phyloP scores from a whole-genome alignment of 139 green algal species.

The Micractinium conductrix region DNA sequence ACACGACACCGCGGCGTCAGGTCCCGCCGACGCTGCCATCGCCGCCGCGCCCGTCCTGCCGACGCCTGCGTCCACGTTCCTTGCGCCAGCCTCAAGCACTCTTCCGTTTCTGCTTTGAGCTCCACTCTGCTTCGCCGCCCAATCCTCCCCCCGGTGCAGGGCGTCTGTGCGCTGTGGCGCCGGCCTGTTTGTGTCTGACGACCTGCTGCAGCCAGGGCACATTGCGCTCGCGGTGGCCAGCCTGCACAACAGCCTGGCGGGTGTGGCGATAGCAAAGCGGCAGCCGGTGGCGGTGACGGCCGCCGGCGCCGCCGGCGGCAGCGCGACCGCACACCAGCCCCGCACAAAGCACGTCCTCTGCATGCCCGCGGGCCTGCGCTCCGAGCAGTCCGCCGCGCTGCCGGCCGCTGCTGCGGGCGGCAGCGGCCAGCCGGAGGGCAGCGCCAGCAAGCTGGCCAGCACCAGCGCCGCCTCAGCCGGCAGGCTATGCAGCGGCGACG shows the following conservation, averaged over 20 bases:
- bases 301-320: background rate
- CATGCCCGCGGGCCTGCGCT: conserved; percentile 7
- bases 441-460: background rate
- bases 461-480: background rate
- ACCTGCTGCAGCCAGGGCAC: conserved; percentile 27
- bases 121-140: too few species aligned
- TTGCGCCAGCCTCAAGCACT: background rate
- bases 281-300: conserved; percentile 1
- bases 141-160: background rate
- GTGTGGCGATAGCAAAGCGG: conserved; percentile 18
- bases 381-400: background rate
- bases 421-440: background rate
- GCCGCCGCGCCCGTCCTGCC: background rate
- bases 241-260: conserved; percentile 32
- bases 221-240: conserved; percentile 21
- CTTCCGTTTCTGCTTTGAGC: too few species aligned
- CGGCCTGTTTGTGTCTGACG: conserved; percentile 40
- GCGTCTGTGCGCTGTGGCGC: conserved; percentile 29
- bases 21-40: background rate
- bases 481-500: background rate
- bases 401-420: background rate
- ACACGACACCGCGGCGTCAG: background rate
- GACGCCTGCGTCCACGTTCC: background rate
- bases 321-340: background rate
- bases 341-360: conserved; percentile 20